Evolutionary conservation across 2,329 filamentous ascomycete genomes (phyloP).

Genomic region (Colletotrichum sp.): DNA sequence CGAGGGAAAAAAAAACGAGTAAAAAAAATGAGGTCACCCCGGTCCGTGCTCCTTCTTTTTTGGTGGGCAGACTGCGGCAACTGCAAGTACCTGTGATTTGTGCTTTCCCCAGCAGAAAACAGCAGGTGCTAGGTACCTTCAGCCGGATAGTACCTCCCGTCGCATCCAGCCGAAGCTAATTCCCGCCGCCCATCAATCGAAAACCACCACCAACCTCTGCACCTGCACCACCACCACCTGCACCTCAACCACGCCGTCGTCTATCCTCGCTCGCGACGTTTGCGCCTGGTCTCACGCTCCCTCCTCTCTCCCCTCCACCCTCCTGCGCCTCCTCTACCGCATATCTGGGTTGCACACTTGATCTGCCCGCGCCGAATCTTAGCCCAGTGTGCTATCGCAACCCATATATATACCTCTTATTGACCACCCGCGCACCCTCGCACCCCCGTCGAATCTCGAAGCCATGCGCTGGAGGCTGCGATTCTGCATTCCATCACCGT

Average conservation of each 20-base stretch:
- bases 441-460: background rate
- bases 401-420: background rate
- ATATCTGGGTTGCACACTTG: background rate
- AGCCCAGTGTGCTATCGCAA: background rate
- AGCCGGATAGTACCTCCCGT: background rate
- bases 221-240: background rate
- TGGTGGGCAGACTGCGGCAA: background rate
- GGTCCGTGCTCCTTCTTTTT: background rate
- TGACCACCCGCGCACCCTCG: background rate
- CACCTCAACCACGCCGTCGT: background rate
- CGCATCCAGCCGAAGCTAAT: constrained; percentile 1
- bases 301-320: background rate
- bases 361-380: background rate
- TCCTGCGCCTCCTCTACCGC: background rate
- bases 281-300: background rate
- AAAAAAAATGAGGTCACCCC: constrained; percentile 16
- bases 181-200: background rate
- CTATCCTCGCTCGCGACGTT: background rate
- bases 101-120: background rate
- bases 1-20: background rate
- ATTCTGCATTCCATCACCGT: constrained; percentile 20
- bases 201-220: background rate
- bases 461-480: constrained; percentile 20
- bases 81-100: background rate
- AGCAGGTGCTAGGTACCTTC: background rate